Base-by-base conservation (phyloP, 2,329 filamentous ascomycete species). In the Pseudovirgaria hyperparasitica region DNA sequence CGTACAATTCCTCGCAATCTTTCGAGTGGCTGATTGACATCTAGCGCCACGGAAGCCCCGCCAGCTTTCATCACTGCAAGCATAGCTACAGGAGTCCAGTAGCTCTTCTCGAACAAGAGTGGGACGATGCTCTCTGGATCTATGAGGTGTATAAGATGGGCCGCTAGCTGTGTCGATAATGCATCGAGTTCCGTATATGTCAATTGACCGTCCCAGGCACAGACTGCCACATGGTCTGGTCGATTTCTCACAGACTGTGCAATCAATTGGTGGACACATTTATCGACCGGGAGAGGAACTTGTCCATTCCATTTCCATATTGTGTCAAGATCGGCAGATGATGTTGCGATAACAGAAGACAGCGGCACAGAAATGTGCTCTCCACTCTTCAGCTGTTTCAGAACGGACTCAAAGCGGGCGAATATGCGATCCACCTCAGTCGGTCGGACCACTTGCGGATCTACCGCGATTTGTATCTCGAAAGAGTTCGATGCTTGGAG, bases 241-340 rank as follows among this genome's bases (percentile, higher is more conserved):
- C 19, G 19, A 20, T 20, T 20, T 20, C n/a, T n/a, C 19, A 15
- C 26, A 15, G 14, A 10, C 18, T 28, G 9, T 6, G 7, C 26
- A 16, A 28, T 28, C 12, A 23, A 22, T 12, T 19, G 11, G 19
- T 28, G 26, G 16, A 28, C 19, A 15, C 9, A 9, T 6, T 23
- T 6, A 15, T 28, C 26, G 7, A 28, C 15, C n/a, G 26, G 16
- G 6, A 7, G 19, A 19, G 26, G 26, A 14, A 28, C 11, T n/a
- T 13, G 22, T 6, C 6, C 14, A 21, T 28, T 28, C 26, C 26
- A 28, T 4, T 41, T 40, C 63, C 64, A 67, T 22, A 67, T 53
- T 13, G 58, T 44, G n/a, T 55, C 39, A 4, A 63, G 38, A 29
- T 66, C 62, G n/a, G 43, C 45, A 45, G 37, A n/a, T 5, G 31